Evolutionary conservation across 768 basidiomycete species (phyloP), one percentile per base, ranked within the genome.

Genomic region (Candolleomyces eurysporus): DNA sequence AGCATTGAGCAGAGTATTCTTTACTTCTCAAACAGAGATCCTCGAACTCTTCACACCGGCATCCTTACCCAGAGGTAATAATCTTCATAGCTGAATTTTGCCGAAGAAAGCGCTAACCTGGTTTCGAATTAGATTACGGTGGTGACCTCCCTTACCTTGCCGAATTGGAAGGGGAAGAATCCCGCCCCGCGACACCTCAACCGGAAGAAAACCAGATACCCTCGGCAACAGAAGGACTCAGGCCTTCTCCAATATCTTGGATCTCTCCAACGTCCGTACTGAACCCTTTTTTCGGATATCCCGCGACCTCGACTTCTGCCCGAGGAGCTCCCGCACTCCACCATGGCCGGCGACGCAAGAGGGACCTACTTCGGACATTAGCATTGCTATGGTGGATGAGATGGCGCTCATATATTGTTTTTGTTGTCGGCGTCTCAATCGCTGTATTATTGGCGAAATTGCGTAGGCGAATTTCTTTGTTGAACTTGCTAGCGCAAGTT

Each of bases 281-380:
- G 45, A 92, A 91, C 64, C 91, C 91, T 1, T 91, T 87, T 72
- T 92, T 84, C 63, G 90, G 90, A 4, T 91, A 92, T 67, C 88
- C 90, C 6, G 78, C 79, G 46, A 71, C 66, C 60, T 70, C 69
- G 11, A 64, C 62, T 48, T 63, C 68, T 57, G 64, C 59, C 59
- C 72, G 59, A 55, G 74, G 69, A 36, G 74, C 72, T n/a, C 73
- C 80, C 54, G 72, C 75, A 16, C 77, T 89, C 63, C 80, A 78
- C 42, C 79, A 85, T 69, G 87, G 88, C 43, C 88, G 86, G 39
- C 82, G 84, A 60, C 83, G 90, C 57, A 88, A 87, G 63, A 82
- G 88, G 65, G 89, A 91, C 69, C 80, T 92, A 26, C 67, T 79
- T 21, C 79, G 78, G 48, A 92, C 90, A 2, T 80, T 92, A 30